phyloP scores from a whole-genome alignment of 352 stramenopile genomes.

The Aphanomyces stellatus region DNA sequence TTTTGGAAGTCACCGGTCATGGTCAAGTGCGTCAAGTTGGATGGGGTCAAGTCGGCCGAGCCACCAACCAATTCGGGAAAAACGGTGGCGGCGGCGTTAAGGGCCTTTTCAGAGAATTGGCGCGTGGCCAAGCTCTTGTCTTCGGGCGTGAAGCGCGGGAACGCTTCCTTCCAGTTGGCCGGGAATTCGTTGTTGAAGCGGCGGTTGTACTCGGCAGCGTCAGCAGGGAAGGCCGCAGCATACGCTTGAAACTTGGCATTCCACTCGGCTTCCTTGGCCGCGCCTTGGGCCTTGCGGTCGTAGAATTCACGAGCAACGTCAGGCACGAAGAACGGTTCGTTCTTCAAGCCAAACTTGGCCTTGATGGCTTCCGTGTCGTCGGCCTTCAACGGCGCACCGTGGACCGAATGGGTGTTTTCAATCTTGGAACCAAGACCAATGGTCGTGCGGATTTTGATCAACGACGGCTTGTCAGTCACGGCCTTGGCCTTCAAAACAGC shows the following conservation, averaged over 20 bases:
- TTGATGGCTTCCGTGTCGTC: slow-evolving; percentile 90
- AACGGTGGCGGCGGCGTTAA: slow-evolving; percentile 90
- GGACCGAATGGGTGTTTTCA: slow-evolving; percentile 89
- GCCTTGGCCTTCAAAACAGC: slow-evolving; percentile 93
- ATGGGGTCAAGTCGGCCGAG: slow-evolving; percentile 97
- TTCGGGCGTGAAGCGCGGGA: slow-evolving; percentile 86
- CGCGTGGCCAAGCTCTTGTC: slow-evolving; percentile 92
- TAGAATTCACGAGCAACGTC: slow-evolving; percentile 92
- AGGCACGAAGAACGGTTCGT: slow-evolving; percentile 89
- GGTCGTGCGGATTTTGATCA: slow-evolving; percentile 98
- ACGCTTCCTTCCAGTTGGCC: slow-evolving; percentile 82
- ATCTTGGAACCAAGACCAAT: slow-evolving; percentile 95
- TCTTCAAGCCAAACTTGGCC: slow-evolving; percentile 88
- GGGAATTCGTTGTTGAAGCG: slow-evolving; percentile 90
- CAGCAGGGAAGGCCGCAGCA: slow-evolving; percentile 81
- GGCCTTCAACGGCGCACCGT: slow-evolving; percentile 93
- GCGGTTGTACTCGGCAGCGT: slow-evolving; percentile 91
- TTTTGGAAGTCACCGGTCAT: slow-evolving; percentile 97
- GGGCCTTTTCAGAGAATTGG: slow-evolving; percentile 90
- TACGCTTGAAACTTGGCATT: slow-evolving; percentile 89
- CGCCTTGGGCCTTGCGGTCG: slow-evolving; percentile 67
- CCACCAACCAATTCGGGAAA: slow-evolving; percentile 96
- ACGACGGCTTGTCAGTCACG: slow-evolving; percentile 92
- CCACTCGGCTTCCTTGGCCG: slow-evolving; percentile 83
- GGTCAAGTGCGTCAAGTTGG: slow-evolving; percentile 95